Evolutionary conservation across 495 filamentous ascomycete species (phyloP), one percentile per base, ranked within the genome.

Genomic region (Podospora anserina): DNA sequence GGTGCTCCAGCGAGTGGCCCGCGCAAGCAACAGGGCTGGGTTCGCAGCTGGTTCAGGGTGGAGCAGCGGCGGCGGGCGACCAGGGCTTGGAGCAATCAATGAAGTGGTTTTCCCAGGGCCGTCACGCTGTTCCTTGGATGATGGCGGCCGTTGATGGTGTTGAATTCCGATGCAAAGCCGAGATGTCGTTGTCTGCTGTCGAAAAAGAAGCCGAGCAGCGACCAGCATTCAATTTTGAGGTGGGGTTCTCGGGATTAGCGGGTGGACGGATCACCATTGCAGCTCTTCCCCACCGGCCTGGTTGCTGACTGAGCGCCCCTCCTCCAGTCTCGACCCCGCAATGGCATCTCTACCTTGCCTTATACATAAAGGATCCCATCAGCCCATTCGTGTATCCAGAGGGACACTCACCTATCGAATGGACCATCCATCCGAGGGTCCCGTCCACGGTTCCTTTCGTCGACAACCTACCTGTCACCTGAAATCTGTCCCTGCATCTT

Each of bases 91-190:
- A 32, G n/a, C 55, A 6, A 58, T 58, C 16, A 18, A 19, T 23
- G 55, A 58, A 58, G 6, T 58, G 55, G 23, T 20, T 20, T 20
- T 20, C 11, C n/a, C 5, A 15, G 55, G n/a, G 55, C 23, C 18
- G 18, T 58, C 27, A 30, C 23, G 59, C 26, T 32, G 19, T 57
- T 56, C 54, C 27, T 32, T 57, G 61, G 44, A 44, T 27, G 64
- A 28, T 49, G 56, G 27, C 16, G 55, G 32, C 55, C 28, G 63
- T 44, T 20, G 64, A 32, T 32, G 56, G 32, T 28, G 64, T 67
- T 65, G 64, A 74, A 78, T 76, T 75, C 76, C 76, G 76, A 78
- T 77, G 67, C 61, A 78, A 74, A 78, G 76, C 76, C 76, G 76
- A 78, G 59, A 58, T 56, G 44, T 61, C 30, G 63, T 60, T 60